Evolutionary conservation across 2,329 filamentous ascomycete species (phyloP), one percentile per base, ranked within the genome.

Genomic region (Phaeosphaeriaceae sp.): DNA sequence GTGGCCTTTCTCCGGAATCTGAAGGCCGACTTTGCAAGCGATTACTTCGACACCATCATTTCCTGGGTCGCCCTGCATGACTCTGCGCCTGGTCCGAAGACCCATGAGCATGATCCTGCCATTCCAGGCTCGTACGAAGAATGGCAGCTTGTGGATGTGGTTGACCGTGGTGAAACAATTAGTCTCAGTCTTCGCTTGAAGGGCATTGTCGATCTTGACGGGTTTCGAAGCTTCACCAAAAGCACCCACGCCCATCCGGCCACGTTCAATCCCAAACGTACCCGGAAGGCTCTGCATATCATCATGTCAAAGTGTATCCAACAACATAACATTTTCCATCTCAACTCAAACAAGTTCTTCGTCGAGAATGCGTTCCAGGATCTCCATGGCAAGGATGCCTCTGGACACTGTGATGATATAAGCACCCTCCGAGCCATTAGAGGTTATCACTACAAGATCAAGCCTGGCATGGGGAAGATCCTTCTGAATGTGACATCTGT

Each of bases 1-100:
- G 17, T 31, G n/a, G 6, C 7, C n/a, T 54, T 54, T 21, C 40
- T 54, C 4, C 4, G 22, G 1, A 24, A 31, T 5, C 42, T 31
- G 11, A 20, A 49, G 20, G 17, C n/a, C 2, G 3, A 11, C 3
- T 49, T 49, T 17, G 52, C 52, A 7, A 48, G 27, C 4, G 45
- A 49, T 46, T 42, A 50, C 17, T 44, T 31, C 52, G 47, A 54
- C 6, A 54, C 33, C 4, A 54, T 54, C 33, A 25, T 54, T 4
- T 24, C 52, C 13, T 54, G 52, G 52, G 46, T n/a, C 4, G 7
- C 36, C 25, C 36, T 54, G 3, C 52, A 54, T 11, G 36, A 13
- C 40, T 11, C 25, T 51, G 22, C 10, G 24, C 9, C 33, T n/a
- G 21, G 49, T 3, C 31, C 7, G 10, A 6, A 44, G 6, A 19